A percentile compares a stretch with the other conserved stretches of the same genome.
Evolutionary conservation across 192 early-diverging fungal genomes (phyloP).

Genomic region (Rhizophagus clarus): DNA sequence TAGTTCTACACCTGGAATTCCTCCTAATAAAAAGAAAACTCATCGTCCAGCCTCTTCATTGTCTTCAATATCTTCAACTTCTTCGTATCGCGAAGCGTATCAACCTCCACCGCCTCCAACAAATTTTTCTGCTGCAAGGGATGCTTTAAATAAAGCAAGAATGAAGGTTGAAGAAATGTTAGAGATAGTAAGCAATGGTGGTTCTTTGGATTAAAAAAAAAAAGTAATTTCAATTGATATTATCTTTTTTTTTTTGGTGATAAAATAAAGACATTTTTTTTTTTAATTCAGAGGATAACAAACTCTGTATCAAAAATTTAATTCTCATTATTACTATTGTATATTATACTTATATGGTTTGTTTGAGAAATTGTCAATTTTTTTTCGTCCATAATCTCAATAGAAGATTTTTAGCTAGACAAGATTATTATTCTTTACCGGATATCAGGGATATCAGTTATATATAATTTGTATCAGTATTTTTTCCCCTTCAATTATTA

Average conservation of each 20-base stretch:
- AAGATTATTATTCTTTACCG: too few species aligned
- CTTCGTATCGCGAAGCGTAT: constrained; percentile 3
- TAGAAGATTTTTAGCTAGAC: too few species aligned
- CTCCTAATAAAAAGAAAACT: neutral
- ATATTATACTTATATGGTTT: too few species aligned
- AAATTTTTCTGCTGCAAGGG: constrained; percentile 19
- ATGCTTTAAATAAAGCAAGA: constrained; percentile 26
- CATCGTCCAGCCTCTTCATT: constrained; percentile 3
- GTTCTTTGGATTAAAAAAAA: neutral
- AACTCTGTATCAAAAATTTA: too few species aligned
- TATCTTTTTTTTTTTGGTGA: neutral
- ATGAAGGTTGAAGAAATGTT: constrained; percentile 33
- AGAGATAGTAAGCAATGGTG: constrained; percentile 25
- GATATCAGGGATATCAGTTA: too few species aligned
- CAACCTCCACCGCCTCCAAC: neutral
- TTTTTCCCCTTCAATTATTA: too few species aligned
- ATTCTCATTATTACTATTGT: too few species aligned
- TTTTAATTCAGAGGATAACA: too few species aligned
- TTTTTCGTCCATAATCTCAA: too few species aligned
- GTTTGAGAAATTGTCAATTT: too few species aligned
- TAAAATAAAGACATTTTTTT: neutral
- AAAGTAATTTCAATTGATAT: neutral
- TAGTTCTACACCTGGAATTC: neutral
- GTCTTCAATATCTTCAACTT: constrained; percentile 5
- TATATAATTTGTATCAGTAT: too few species aligned